These are phyloP conservation scores for Fusarium pseudograminearum DNA, from an alignment of 2,329 filamentous ascomycete genomes.

Conservation along the genomic window DNA sequence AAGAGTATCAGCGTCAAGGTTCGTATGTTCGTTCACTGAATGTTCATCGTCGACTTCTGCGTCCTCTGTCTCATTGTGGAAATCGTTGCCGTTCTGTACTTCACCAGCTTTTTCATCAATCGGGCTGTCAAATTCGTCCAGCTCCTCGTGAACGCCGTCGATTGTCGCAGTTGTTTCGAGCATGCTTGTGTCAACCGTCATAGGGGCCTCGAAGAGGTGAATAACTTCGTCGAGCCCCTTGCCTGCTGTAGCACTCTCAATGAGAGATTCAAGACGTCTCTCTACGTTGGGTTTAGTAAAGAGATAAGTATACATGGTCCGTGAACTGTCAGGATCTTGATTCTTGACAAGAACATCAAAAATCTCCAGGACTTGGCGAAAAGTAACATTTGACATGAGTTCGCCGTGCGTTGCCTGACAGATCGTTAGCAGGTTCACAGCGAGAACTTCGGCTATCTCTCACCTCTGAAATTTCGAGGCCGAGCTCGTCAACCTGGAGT, in stretches of 20 bases:
- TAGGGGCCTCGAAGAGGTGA: slow-evolving; percentile 53
- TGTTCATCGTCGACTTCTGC: slow-evolving; percentile 37
- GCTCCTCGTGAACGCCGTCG: slow-evolving; percentile 39
- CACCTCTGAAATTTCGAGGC: slow-evolving; percentile 66
- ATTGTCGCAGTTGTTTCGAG: slow-evolving; percentile 32
- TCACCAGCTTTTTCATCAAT: slow-evolving; percentile 35
- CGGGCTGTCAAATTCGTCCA: slow-evolving; percentile 46
- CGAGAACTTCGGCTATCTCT: slow-evolving; percentile 27
- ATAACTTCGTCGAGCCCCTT: slow-evolving; percentile 58
- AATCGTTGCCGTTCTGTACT: slow-evolving; percentile 23
- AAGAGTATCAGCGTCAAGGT: background rate
- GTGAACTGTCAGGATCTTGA: slow-evolving; percentile 55
- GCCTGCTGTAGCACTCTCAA: slow-evolving; percentile 58
- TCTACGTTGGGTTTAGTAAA: slow-evolving; percentile 56
- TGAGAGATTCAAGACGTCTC: slow-evolving; percentile 55
- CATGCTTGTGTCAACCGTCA: slow-evolving; percentile 28
- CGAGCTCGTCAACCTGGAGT: slow-evolving; percentile 65
- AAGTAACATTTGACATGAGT: slow-evolving; percentile 52
- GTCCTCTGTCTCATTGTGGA: slow-evolving; percentile 22
- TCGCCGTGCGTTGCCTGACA: slow-evolving; percentile 53
- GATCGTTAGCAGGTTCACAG: slow-evolving; percentile 43
- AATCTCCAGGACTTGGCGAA: slow-evolving; percentile 58
- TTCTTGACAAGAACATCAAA: slow-evolving; percentile 60
- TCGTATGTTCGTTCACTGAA: slow-evolving; percentile 32
- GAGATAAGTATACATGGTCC: slow-evolving; percentile 58